Evolutionary conservation across 2,329 filamentous ascomycete genomes (phyloP), one percentile per base, ranked within the genome.

Genomic region (Alternaria infectoria): DNA sequence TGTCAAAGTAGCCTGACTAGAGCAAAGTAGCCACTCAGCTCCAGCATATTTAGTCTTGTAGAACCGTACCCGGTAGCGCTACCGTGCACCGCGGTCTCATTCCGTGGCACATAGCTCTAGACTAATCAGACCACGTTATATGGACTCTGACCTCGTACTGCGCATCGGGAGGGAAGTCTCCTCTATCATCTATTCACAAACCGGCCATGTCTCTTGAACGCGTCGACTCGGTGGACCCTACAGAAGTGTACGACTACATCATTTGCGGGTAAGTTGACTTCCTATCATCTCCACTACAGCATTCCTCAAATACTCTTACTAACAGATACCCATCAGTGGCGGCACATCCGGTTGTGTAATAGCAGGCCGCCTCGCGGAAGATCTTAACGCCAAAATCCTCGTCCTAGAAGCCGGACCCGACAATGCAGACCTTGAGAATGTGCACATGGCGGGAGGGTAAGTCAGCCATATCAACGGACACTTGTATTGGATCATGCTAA

Each of bases 331-430:
- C 11, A n/a, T 4, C 32, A 73, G 83, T 57, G 83, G 82, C 40
- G 83, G 83, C 7, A 85, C 83, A 7, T 77, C 83, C 6, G 83
- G 83, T 19, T 84, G 83, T 67, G 83, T 85, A 2, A 80, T 85
- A 32, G 83, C 83, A 21, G 81, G 79, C 12, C 82, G 83, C 13
- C 76, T 85, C 3, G 82, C 83, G 0, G 83, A 85, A 67, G 81
- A 84, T 32, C 73, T 75, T 3, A 75, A 81, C 57, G 71, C 80
- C 6, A 79, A 69, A 5, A 73, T 85, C 17, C 77, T 84, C 11
- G 72, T 85, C 12, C 71, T 85, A n/a, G 83, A 85, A 70, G 83
- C 83, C 13, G 83, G 83, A 2, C 81, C 80, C 10, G 80, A 84
- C 63, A 84, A 70, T 67, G 68, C 67, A 10, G 69, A 84, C 36